These are phyloP conservation scores for Castanea mollissima DNA, from an alignment of 306 rosid species.

Conservation along the genomic window DNA sequence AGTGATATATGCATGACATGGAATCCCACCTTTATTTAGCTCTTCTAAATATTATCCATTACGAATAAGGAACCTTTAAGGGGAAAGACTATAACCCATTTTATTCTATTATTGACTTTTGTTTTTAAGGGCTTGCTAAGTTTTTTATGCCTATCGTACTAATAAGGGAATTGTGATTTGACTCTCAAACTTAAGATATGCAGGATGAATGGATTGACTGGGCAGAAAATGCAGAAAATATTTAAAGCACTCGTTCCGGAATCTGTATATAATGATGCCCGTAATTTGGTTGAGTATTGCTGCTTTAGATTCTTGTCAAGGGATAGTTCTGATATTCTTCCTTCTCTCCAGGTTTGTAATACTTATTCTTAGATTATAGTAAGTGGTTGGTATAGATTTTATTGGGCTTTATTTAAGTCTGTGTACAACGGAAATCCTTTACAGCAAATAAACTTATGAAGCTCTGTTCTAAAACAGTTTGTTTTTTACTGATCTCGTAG, in stretches of 20 bases:
- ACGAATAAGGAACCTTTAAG: too few relatives aligned
- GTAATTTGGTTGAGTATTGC: conserved; percentile 93
- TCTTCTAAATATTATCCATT: too few relatives aligned
- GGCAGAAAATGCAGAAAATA: conserved; percentile 85
- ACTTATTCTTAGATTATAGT: neutral
- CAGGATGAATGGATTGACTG: conserved; percentile 98
- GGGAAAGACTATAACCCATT: neutral
- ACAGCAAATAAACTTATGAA: neutral
- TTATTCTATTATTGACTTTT: neutral
- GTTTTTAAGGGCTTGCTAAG: conserved; percentile 18
- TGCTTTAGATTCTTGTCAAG: conserved; percentile 96
- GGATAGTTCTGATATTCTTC: conserved; percentile 76
- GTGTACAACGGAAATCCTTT: too few relatives aligned
- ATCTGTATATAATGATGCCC: conserved; percentile 64
- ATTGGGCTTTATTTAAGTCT: too few relatives aligned
- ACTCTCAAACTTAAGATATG: conserved; percentile 60
- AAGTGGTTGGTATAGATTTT: too few relatives aligned
- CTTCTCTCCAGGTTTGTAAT: conserved; percentile 74
- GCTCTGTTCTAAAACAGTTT: neutral
- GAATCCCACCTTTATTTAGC: too few relatives aligned
- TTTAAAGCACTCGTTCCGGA: conserved; percentile 80
- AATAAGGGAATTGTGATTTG: conserved; percentile 43
- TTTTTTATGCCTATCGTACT: conserved; percentile 31
- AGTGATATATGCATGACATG: too few relatives aligned
- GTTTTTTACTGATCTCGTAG: neutral